Evolutionary conservation across 192 early-diverging fungal species (phyloP).

Genomic region (Neocallimastix lanati): DNA sequence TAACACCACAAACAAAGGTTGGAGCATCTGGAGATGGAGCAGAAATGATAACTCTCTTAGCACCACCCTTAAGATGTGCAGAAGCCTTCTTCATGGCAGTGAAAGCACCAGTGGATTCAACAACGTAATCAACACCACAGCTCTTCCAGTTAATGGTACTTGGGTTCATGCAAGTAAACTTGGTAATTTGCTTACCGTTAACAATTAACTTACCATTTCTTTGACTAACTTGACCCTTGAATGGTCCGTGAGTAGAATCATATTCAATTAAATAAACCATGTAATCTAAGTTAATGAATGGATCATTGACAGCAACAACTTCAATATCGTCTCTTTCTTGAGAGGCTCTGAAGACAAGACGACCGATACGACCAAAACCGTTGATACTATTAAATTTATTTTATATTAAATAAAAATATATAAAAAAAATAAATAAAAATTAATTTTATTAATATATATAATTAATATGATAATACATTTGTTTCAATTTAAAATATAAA

Average conservation of each 20-base stretch:
- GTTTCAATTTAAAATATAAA: too few species aligned
- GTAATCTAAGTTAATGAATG: constrained; percentile 88
- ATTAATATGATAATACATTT: too few species aligned
- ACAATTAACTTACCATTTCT: constrained; percentile 78
- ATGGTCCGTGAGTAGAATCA: constrained; percentile 95
- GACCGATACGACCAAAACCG: constrained; percentile 93
- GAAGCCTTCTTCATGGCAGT: constrained; percentile 74
- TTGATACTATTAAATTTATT: neutral
- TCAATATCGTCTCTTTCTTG: constrained; percentile 46
- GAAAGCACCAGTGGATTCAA: constrained; percentile 98
- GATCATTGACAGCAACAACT: constrained; percentile 90
- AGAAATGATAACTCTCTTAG: too few species aligned
- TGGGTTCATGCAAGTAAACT: constrained; percentile 61
- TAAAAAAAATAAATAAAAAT: too few species aligned
- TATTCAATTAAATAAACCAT: constrained; percentile 71
- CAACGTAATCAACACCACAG: constrained; percentile 69
- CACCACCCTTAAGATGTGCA: constrained; percentile 75
- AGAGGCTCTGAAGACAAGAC: constrained; percentile 83
- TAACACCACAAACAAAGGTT: constrained; percentile 97
- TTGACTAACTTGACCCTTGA: constrained; percentile 61
- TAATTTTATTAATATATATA: too few species aligned
- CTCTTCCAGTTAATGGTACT: constrained; percentile 75
- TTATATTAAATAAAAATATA: too few species aligned
- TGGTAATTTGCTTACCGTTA: constrained; percentile 60
- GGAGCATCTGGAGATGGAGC: constrained; percentile 89